Percentiles rank a stretch among this genome's conserved stretches.
phyloP scores from a whole-genome alignment of 2,329 filamentous ascomycete genomes.

The Diplodia intermedia region DNA sequence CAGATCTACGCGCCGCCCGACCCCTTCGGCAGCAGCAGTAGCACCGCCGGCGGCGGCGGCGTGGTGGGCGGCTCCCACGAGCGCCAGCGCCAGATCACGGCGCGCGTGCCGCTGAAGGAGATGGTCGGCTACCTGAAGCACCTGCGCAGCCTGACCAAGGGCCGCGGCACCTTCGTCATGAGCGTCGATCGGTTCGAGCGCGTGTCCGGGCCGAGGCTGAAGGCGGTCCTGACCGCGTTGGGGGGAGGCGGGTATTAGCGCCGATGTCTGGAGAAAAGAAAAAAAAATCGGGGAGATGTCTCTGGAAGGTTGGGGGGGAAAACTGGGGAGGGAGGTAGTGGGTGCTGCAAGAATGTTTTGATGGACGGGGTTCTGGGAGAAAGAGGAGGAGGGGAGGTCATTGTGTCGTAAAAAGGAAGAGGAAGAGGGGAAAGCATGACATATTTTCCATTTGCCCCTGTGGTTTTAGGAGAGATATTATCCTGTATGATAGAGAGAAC shows the following conservation, averaged over 20 bases:
- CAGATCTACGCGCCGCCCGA: slow-evolving; percentile 89
- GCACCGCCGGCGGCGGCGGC: slow-evolving; percentile 36
- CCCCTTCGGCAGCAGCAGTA: slow-evolving; percentile 67
- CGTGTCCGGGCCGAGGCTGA: slow-evolving; percentile 67
- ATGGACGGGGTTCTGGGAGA: no score
- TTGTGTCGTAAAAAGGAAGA: background rate
- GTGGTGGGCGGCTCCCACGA: slow-evolving; percentile 33
- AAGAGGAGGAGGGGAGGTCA: background rate
- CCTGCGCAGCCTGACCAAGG: slow-evolving; percentile 84
- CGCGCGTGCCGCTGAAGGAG: slow-evolving; percentile 90
- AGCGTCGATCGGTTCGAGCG: slow-evolving; percentile 73
- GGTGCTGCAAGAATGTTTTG: background rate
- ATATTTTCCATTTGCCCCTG: background rate
- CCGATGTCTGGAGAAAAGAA: background rate
- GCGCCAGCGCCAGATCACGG: slow-evolving; percentile 69
- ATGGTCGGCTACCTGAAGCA: slow-evolving; percentile 96
- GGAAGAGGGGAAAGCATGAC: background rate
- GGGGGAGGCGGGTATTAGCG: slow-evolving; percentile 21
- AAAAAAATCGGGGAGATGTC: background rate
- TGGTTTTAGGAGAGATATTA: background rate
- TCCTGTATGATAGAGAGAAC: background rate
- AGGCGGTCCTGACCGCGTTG: slow-evolving; percentile 55
- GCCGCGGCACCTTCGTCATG: slow-evolving; percentile 80
- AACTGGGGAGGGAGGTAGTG: no score
- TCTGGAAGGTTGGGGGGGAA: background rate